Evolutionary conservation across 2,329 filamentous ascomycete genomes (phyloP), one percentile per base, ranked within the genome.

Genomic region (Celoporthe dispersa): DNA sequence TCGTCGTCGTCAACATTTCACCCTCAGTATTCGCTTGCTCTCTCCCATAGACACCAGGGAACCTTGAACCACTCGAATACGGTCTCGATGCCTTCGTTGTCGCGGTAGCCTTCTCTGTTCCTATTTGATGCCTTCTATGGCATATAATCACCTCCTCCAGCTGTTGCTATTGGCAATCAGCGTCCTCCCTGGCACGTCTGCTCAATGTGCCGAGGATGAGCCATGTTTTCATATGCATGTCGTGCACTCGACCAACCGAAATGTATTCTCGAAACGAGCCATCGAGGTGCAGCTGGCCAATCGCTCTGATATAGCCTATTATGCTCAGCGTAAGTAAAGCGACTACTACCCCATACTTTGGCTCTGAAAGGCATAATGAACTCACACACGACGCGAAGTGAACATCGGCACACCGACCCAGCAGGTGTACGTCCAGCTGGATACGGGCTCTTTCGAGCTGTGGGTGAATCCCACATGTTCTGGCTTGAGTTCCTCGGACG

Each of bases 391-490:
- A 48, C 25, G 16, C 57, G 8, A 19, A 83, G 81, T 87, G 73
- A 80, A 81, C 70, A 84, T 89, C 64, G 87, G 87, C 62, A 87
- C 82, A 3, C 87, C 87, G 19, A 78, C 83, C 1, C 87, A 89
- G 72, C 75, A 81, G 1, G 82, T 88, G 65, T 85, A 81, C 68
- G 85, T 87, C 14, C 86, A 88, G 75, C 77, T 89, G 68, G 87
- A 89, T 75, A 89, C 87, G 0, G 86, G 87, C 61, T 88, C 86
- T 12, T 88, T 87, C 73, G 87, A 89, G 79, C 80, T 89, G 41
- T 89, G 87, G 87, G 84, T 88, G 8, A 93, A 93, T 75, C 85
- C 88, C 0, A 83, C 85, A 64, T 88, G 85, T 74, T 86, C 84
- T 9, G 76, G 76, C 1, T 80, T 91, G 22, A 72, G 76, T 9